Percentiles rank a stretch among this genome's conserved stretches.
These are phyloP conservation scores for Phoenix dactylifera DNA, from an alignment of 176 grass and related monocot genomes.

Conservation along the genomic window DNA sequence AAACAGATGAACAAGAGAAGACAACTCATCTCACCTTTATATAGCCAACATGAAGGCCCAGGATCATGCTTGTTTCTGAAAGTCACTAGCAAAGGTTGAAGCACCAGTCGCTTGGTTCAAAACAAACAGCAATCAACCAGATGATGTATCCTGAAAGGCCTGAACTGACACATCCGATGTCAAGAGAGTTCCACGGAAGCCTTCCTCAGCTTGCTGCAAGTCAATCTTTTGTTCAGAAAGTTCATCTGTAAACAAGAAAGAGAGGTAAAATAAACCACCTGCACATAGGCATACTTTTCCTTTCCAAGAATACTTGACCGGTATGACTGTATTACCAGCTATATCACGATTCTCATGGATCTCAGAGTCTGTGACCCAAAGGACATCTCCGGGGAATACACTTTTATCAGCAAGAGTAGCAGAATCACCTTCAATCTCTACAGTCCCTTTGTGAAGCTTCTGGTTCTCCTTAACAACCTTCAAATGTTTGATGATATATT, in stretches of 20 bases:
- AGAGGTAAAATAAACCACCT: too few species aligned
- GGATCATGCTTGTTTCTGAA: too few species aligned
- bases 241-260: conserved; percentile 52
- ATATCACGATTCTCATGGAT: conserved; percentile 93
- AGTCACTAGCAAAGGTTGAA: too few species aligned
- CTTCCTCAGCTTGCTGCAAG: conserved; percentile 52
- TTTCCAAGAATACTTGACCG: too few species aligned
- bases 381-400: conserved; percentile 91
- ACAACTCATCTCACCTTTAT: too few species aligned
- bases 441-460: conserved; percentile 83
- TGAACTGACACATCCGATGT: conserved; percentile 41
- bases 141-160: conserved; percentile 2
- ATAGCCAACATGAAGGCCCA: too few species aligned
- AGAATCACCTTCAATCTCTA: conserved; percentile 79
- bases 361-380: conserved; percentile 87
- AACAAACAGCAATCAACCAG: too few species aligned
- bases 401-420: conserved; percentile 81
- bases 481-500: conserved; percentile 1
- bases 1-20: too few species aligned
- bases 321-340: conserved; percentile 39
- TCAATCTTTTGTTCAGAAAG: conserved; percentile 56
- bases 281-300: too few species aligned
- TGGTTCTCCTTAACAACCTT: conserved; percentile 99
- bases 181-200: conserved; percentile 92
- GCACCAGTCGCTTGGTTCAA: too few species aligned